Conservation (phyloP, 305 asterid species). For the Fraxinus sp. region DNA sequence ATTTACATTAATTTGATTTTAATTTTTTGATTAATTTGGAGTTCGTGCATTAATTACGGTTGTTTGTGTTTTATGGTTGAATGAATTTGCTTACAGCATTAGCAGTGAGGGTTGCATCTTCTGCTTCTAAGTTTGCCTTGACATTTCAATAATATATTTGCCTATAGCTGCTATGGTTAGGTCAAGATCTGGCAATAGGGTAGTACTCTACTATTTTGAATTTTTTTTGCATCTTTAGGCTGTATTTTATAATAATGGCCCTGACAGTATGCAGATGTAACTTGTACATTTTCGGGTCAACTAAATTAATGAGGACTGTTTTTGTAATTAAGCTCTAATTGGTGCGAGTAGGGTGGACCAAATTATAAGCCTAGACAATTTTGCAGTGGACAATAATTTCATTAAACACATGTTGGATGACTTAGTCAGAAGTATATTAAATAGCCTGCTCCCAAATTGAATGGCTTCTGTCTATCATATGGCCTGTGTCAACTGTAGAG, state of each 20-base stretch:
- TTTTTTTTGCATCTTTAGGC: neutral
- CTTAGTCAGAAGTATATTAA: conserved; percentile 22
- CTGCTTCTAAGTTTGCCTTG: neutral
- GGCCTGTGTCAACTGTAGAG: neutral
- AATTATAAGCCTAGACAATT: conserved; percentile 15
- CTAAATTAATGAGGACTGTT: conserved; percentile 10
- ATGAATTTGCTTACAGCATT: neutral
- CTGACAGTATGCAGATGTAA: conserved; percentile 7
- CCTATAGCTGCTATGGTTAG: neutral
- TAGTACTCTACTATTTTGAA: neutral
- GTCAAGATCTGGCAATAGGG: neutral
- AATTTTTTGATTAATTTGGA: neutral
- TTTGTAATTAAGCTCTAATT: neutral
- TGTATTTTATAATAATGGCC: conserved; percentile 16
- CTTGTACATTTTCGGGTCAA: conserved; percentile 22
- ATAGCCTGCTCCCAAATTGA: conserved; percentile 24
- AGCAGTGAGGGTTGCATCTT: neutral
- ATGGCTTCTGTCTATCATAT: conserved; percentile 26
- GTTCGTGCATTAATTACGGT: neutral
- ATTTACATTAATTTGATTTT: neutral
- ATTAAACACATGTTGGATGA: conserved; percentile 22
- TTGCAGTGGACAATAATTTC: conserved; percentile 20
- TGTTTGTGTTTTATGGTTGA: neutral
- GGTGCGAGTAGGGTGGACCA: neutral
- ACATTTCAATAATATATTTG: neutral